Evolutionary conservation across 352 stramenopile species (phyloP).

Genomic region (Pythium biforme): DNA sequence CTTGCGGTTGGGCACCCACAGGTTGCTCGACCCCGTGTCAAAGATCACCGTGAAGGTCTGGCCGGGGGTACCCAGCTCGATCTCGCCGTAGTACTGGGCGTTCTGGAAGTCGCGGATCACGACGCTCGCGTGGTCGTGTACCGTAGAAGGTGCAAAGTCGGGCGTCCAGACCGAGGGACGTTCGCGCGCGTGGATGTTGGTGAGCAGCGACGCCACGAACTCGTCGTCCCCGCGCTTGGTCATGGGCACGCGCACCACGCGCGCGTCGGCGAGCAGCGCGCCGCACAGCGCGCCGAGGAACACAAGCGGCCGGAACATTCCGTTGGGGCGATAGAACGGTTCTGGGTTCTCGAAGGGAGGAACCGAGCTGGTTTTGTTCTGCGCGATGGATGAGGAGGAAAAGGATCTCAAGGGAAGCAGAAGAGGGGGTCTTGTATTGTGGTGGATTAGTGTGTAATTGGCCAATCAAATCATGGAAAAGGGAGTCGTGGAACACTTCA

Average conservation of each 20-base stretch:
- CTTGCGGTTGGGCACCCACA: constrained; percentile 93
- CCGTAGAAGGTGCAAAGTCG: background rate
- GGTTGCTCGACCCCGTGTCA: constrained; percentile 95
- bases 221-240: constrained; percentile 61
- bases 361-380: background rate
- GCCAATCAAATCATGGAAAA: constrained; percentile 11
- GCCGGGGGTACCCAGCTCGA: constrained; percentile 88
- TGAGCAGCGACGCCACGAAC: constrained; percentile 59
- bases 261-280: constrained; percentile 25
- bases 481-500: constrained; percentile 20
- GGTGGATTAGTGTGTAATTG: background rate
- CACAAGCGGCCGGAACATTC: constrained; percentile 29
- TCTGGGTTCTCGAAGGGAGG: background rate
- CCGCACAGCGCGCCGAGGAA: constrained; percentile 27
- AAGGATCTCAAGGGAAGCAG: background rate
- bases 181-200: constrained; percentile 38
- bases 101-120: constrained; percentile 92
- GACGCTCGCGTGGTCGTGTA: constrained; percentile 37
- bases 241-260: constrained; percentile 67
- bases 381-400: background rate
- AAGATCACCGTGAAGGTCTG: constrained; percentile 96
- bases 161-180: constrained; percentile 51
- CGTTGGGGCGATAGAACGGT: background rate
- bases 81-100: constrained; percentile 93
- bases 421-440: constrained; percentile 17